phyloP scores from a whole-genome alignment of 2,329 filamentous ascomycete genomes.

The Pezicula radicicola region DNA sequence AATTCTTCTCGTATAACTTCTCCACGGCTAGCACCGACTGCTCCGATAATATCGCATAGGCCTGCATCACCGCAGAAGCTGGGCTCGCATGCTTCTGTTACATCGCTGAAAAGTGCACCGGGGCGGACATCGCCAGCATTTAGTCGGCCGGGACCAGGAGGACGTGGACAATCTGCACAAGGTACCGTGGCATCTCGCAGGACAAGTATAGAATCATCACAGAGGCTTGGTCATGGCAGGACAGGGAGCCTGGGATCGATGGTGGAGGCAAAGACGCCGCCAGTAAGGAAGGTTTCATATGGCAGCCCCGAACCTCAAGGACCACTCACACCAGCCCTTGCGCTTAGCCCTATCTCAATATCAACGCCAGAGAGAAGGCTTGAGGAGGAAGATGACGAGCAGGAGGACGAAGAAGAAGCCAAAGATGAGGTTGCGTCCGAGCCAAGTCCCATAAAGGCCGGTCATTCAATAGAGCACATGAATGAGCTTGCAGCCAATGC shows the following conservation, averaged over 20 bases:
- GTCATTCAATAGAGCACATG: constrained; percentile 53
- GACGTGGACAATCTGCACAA: constrained; percentile 21
- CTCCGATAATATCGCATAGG: constrained; percentile 32
- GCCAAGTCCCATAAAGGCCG: constrained; percentile 55
- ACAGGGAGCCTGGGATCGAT: constrained; percentile 24
- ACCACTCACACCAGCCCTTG: constrained; percentile 15
- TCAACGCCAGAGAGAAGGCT: constrained; percentile 19
- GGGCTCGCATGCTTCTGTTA: constrained; percentile 22
- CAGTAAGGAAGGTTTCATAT: constrained; percentile 17
- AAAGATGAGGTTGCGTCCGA: constrained; percentile 5
- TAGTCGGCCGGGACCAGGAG: constrained; percentile 14
- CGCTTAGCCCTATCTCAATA: constrained; percentile 13
- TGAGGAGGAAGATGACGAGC: constrained; percentile 3
- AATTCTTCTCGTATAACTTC: constrained; percentile 39
- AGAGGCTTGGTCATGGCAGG: constrained; percentile 18
- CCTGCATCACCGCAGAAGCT: constrained; percentile 51
- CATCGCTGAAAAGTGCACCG: constrained; percentile 18
- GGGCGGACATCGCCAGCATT: constrained; percentile 18
- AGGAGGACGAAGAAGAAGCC: constrained; percentile 1
- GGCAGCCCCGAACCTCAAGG: constrained; percentile 13
- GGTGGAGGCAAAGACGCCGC: constrained; percentile 10
- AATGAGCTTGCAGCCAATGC: constrained; percentile 85
- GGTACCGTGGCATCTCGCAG: constrained; percentile 13
- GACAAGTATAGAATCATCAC: constrained; percentile 16
- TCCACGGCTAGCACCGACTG: constrained; percentile 35